Evolutionary conservation across 139 green algal genomes (phyloP), one percentile per base, ranked within the genome.

Genomic region (Tetradesmus obliquus): DNA sequence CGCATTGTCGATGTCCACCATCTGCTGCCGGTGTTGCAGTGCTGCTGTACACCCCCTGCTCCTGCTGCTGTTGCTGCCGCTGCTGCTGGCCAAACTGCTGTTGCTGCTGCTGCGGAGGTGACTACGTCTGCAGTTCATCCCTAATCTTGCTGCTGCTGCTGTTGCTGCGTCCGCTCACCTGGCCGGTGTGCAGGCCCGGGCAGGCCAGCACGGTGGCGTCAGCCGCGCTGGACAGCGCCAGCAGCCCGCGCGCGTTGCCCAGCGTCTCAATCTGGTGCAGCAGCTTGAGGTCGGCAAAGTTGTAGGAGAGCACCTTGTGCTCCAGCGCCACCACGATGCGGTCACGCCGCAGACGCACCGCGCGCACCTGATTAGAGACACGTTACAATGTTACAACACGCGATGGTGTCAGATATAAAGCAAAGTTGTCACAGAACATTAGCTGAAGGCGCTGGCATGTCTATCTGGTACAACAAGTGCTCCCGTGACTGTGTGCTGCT

Each of bases 241-340:
- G 92, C 19, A 99, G 93, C 20, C 98, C 98, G 53, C 91, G 88
- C 2, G 93, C 89, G 94, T 99, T 99, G 92, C 92, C 90, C 55
- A 97, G 87, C 2, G 98, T 99, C 92, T 99, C 98, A 15, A 98
- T 98, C 54, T 97, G 94, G 80, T 99, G 97, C 91, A 99, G 90
- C 90, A 99, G 96, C 90, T 96, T 96, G 54, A 92, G 84, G 83
- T 92, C 90, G 1, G 96, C 95, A 91, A 99, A 99, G 93, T 99
- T 98, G 94, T 99, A 99, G 2, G 99, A 94, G 62, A 98, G 95
- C 57, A 97, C 95, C 86, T 98, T 99, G 93, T 98, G 97, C 96
- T 99, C 98, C 88, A 99, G 93, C 3, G 96, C 97, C 12, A 99
- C 98, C 1, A 98, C 97, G 10, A 99, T 97, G 32, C 96, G 93